Base-by-base conservation (phyloP, 176 grass and related monocot genomes). In the Raddia guianensis region DNA sequence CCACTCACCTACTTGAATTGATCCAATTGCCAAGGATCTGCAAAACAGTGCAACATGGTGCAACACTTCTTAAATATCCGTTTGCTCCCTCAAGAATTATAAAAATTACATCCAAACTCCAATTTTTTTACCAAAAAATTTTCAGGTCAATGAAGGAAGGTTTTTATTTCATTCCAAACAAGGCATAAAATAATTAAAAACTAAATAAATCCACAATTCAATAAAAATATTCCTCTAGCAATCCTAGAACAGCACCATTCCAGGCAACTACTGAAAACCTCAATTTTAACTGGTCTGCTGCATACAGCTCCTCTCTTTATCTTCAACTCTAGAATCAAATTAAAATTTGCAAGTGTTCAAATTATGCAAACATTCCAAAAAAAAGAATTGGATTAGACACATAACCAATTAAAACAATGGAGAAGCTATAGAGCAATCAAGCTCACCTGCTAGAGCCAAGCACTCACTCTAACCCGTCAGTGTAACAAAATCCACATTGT, bases 251-350 rank as follows among this genome's bases (percentile, higher is more conserved):
- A 69, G n/a, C 66, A 60, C 9, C 43, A 59, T 15, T 72, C 5
- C 16, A 60, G 73, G 77, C 68, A 86, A 66, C 67, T 78, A 86
- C 51, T 53, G 68, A 73, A 73, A 78, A 61, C 49, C 68, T 60
- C 37, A 61, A 19, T 34, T 80, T 35, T 15, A 73, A 32, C 27
- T 52, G 65, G 53, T 72, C 68, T 72, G 58, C 77, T 81, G 83
- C 60, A 67, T 19, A 11, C 53, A 72, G 5, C 58, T 72, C 73
- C 20, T 15, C 5, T 45, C 72, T 49, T 85, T 75, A 72, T 85
- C 82, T 89, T 72, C 78, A 85, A 82, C 66, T 67, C 78, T 86
- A 82, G 86, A 86, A 85, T 89, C 43, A 77, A 52, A 82, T 86
- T 85, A 82, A 84, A 89, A 89, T 59, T 89, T 2, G 9, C 72